phyloP scores from a whole-genome alignment of 768 basidiomycete genomes.

The Leucosporidium scottii region DNA sequence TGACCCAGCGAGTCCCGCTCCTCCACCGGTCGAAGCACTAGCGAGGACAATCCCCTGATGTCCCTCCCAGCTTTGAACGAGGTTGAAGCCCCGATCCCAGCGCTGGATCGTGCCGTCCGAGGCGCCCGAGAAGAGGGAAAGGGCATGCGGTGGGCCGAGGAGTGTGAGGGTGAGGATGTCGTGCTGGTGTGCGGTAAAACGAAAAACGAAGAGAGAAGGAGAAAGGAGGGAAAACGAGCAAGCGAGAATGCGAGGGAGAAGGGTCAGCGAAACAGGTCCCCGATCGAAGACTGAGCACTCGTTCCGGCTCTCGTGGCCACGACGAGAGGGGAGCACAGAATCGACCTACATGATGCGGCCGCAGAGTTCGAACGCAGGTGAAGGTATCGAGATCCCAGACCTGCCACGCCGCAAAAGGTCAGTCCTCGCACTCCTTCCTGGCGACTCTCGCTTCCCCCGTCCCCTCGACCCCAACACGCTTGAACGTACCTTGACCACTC shows the following conservation, averaged over 20 bases:
- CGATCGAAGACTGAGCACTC: too few relatives aligned
- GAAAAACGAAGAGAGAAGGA: too few relatives aligned
- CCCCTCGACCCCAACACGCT: too few relatives aligned
- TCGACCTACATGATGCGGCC: slow-evolving; percentile 64
- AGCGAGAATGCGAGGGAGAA: background rate
- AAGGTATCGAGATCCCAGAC: slow-evolving; percentile 77
- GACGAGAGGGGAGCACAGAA: background rate
- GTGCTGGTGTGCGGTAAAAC: slow-evolving; percentile 42
- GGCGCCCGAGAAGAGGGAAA: slow-evolving; percentile 50
- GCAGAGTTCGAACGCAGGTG: slow-evolving; percentile 75
- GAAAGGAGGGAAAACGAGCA: background rate
- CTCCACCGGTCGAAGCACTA: background rate
- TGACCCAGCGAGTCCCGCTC: too few relatives aligned
- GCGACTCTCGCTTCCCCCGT: too few relatives aligned
- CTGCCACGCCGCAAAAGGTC: background rate
- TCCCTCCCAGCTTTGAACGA: slow-evolving; percentile 71
- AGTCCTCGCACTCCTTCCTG: background rate
- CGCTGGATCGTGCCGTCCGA: slow-evolving; percentile 63
- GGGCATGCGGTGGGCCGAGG: slow-evolving; percentile 44
- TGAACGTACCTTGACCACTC: slow-evolving; percentile 71
- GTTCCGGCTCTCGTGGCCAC: too few relatives aligned
- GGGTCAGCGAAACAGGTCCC: background rate
- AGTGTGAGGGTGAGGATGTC: slow-evolving; percentile 77
- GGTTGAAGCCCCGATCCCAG: slow-evolving; percentile 77
- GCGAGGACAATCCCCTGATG: slow-evolving; percentile 70